Base-by-base conservation (phyloP, 306 rosid species). In the Vigna radiata region DNA sequence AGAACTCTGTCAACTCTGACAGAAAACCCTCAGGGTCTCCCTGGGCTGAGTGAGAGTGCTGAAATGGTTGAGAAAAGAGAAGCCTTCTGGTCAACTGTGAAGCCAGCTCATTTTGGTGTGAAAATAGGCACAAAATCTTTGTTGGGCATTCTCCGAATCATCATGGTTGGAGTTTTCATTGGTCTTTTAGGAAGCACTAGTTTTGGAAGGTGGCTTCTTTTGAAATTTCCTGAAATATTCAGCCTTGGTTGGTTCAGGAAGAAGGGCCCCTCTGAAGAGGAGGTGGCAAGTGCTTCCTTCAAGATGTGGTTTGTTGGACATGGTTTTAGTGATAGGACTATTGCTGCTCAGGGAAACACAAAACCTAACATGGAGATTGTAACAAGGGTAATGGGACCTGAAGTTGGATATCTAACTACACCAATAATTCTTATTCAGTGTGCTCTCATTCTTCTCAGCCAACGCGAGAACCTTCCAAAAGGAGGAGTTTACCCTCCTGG, bases 241-340 rank as follows among this genome's bases (percentile, higher is more conserved):
- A 90, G 91, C 77, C 87, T 90, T 9, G 98, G 96, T 48, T 86
- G 85, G 89, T 91, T 94, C 87, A 83, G 54, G 73, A 89, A 90
- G 92, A 78, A 89, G 48, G 98, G 98, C 41, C 98, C 97, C 13
- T 75, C 98, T 0, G 91, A 94, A 66, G 93, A 91, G 33, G 94
- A 91, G 81, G 90, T 94, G 21, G 84, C 81, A 77, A 90, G 92
- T 3, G 95, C 97, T 25, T 82, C 91, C 1, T 94, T 94, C 80
- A 91, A 91, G 83, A 94, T 94, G 96, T 94, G 98, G 97, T 94
- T 90, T 66, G 86, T 91, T 3, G 96, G 97, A 19, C 84, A 44
- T 4, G 98, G 97, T 62, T 94, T 70, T 59, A 86, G 85, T 4
- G 64, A 88, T 52, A 66, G 0, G 76, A 80, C 66, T 68, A 79